Base-by-base conservation (phyloP, 129 eudicot species). In the Rutidosis leptorrhynchoides region DNA sequence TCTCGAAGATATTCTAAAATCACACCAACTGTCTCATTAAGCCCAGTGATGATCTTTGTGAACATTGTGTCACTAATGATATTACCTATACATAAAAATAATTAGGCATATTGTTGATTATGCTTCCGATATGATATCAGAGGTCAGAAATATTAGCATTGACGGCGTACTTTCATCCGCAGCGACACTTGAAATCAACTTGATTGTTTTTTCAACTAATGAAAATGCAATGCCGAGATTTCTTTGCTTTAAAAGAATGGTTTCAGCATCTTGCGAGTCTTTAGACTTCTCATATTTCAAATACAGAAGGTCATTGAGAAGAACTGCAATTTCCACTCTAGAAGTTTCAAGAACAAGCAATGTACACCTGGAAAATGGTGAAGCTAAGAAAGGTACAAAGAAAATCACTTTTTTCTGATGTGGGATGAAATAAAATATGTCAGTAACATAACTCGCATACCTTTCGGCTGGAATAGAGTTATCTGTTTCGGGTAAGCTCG, bases 301-400 rank as follows among this genome's bases (percentile, higher is more conserved):
- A 72, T 88, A 86, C 0, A 92, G 96, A 19, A 93, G 64, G 42
- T 93, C 98, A 79, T 93, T 93, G 52, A 93, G 86, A 77, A 93
- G 84, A 74, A 93, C 95, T 72, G 98, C 95, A 70, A 88, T 78
- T 77, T 93, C 98, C 59, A 93, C 89, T 74, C 98, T 88, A 3
- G 98, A 84, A 48, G 95, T 73, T 86, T 93, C 98, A 43, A 93
- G 79, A 72, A 93, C 89, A 69, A 93, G 92, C 77, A 88, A 83
- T 80, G 87, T 74, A 79, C 98, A 93, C 87, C 97, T 90, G 89
- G 17, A 58, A 69, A 27, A 61, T 46, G 72, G 62, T 30, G 35
- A 37, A 42, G 29, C 60, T 55, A 29, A 49, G 68, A 7, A 9
- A 12, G 23, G 16, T 11, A 48, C 14, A 37, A 78, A 65, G 2